These are phyloP conservation scores for Scheffersomyces stipitis DNA, from an alignment of 805 yeast species.

Conservation along the genomic window DNA sequence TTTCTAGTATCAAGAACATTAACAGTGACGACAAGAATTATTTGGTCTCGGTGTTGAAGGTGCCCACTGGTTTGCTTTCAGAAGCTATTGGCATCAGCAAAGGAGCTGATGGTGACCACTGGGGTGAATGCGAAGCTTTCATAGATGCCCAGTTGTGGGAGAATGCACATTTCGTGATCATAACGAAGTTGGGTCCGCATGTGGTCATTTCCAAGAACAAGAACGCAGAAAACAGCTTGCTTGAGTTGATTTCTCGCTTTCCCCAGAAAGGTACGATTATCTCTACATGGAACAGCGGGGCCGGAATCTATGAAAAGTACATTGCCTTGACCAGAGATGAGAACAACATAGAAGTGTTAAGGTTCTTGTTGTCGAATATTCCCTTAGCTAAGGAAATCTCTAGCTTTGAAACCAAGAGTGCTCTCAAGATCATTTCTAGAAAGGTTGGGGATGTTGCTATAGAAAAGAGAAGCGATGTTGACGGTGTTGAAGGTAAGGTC, in stretches of 20 bases:
- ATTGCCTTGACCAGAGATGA: constrained; percentile 28
- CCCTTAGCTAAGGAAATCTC: constrained; percentile 35
- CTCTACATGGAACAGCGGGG: constrained; percentile 55
- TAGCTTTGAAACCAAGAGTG: constrained; percentile 18
- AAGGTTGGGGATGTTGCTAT: constrained; percentile 44
- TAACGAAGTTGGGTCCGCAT: constrained; percentile 67
- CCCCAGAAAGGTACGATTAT: constrained; percentile 41
- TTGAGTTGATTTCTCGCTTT: constrained; percentile 40
- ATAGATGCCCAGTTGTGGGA: constrained; percentile 58
- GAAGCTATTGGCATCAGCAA: constrained; percentile 63
- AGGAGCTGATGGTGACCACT: constrained; percentile 47
- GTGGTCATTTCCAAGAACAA: constrained; percentile 53
- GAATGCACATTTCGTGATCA: constrained; percentile 62
- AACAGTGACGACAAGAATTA: constrained; percentile 32
- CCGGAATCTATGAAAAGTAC: constrained; percentile 57
- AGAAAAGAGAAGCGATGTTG: constrained; percentile 9
- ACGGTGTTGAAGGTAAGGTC: constrained; percentile 12
- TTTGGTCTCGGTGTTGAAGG: constrained; percentile 37
- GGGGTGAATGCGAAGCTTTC: constrained; percentile 61
- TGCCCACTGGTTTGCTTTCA: constrained; percentile 50
- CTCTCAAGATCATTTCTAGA: constrained; percentile 54
- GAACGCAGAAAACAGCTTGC: constrained; percentile 34
- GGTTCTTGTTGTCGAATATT: constrained; percentile 45
- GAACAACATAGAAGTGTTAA: constrained; percentile 22
- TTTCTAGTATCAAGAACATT: constrained; percentile 30